Base-by-base conservation (phyloP, 1,139 yeast genomes). In the Debaryomyces sp. region DNA sequence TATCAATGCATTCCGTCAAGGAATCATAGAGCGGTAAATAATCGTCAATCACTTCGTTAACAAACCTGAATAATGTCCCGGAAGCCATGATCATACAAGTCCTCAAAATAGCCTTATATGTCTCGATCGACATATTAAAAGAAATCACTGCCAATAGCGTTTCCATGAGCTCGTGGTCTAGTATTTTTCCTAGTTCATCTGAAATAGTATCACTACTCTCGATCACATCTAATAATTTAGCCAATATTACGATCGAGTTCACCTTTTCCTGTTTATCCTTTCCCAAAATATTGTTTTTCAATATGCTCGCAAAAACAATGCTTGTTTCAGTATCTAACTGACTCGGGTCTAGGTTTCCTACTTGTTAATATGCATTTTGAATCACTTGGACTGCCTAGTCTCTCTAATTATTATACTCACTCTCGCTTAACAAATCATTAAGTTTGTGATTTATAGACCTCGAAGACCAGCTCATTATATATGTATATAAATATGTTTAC, bases 241-340 rank as follows among this genome's bases (percentile, higher is more conserved):
- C 82, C 48, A 81, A 65, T 6, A 80, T 81, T 12, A 80, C 81
- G 9, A 81, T 79, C 17, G 78, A 71, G 59, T 80, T 80, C 48
- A 79, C 80, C 55, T 77, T 78, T 52, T 79, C 84, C 54, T 77
- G 77, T 53, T 78, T 78, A 53, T 77, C 80, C 49, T 69, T 68
- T 12, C 81, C 81, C 48, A 75, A 61, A 44, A 79, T 76, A 43
- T 75, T 73, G 10, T 64, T 47, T 48, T 69, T 67, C 37, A 79
- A 67, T 6, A 67, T 62, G 22, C 64, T 54, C 40, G 77, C 75
- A 59, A 73, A 75, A 45, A 55, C 59, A 38, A 73, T 55, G 10
- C 78, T 76, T 0, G 75, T 68, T 5, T 62, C 41, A 17, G 66
- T 61, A 50, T 74, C 78, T 36, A 75, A 59, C 54, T 70, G 71